Evolutionary conservation across 139 green algal species (phyloP).

Genomic region (Chara braunii): DNA sequence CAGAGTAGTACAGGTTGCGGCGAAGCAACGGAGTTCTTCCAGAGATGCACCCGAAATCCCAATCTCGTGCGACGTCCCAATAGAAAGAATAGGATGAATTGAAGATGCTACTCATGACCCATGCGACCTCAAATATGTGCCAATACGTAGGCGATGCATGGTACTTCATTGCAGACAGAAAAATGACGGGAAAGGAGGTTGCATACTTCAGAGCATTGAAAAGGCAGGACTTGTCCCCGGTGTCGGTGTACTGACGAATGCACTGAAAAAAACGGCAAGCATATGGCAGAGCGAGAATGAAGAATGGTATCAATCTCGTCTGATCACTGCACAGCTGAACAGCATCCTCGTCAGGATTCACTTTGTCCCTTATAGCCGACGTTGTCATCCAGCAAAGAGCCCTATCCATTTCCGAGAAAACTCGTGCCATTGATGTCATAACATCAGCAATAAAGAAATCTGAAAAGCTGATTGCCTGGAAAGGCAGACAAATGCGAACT

Average conservation of each 20-base stretch:
- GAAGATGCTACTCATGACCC: slow-evolving; percentile 62
- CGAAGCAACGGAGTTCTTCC: slow-evolving; percentile 46
- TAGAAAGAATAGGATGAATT: slow-evolving; percentile 88
- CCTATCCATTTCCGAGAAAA: slow-evolving; percentile 62
- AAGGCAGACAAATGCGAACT: slow-evolving; percentile 8
- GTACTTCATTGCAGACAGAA: slow-evolving; percentile 68
- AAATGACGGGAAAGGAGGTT: slow-evolving; percentile 86
- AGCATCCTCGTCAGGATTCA: no score
- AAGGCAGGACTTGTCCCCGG: slow-evolving; percentile 19
- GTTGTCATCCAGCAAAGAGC: slow-evolving; percentile 55
- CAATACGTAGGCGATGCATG: slow-evolving; percentile 50
- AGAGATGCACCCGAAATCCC: slow-evolving; percentile 65
- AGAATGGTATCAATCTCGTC: neutral
- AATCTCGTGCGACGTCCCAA: slow-evolving; percentile 93
- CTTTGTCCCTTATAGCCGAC: no score
- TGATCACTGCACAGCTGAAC: no score
- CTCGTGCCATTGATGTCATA: slow-evolving; percentile 70
- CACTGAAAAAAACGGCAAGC: slow-evolving; percentile 81
- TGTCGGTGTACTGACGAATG: slow-evolving; percentile 61
- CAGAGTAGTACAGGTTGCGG: slow-evolving; percentile 41
- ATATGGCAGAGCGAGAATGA: slow-evolving; percentile 70
- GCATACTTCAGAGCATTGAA: slow-evolving; percentile 78
- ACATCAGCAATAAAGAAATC: slow-evolving; percentile 96
- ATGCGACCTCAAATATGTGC: slow-evolving; percentile 53
- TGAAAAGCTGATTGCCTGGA: slow-evolving; percentile 62